Conservation (phyloP, 2,329 filamentous ascomycete genomes). For the Paecilomyces formosus region DNA sequence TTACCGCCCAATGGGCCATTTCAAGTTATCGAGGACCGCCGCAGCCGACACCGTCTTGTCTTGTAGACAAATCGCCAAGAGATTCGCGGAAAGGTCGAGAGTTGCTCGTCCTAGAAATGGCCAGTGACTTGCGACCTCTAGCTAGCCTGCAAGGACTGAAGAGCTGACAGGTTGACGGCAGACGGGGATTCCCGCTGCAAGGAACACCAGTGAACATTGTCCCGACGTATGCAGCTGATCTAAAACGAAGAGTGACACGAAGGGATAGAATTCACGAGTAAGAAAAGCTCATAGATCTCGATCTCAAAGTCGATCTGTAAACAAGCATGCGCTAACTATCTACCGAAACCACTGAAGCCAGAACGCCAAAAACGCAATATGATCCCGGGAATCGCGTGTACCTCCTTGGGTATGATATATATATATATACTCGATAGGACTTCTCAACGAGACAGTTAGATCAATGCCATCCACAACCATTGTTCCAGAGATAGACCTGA, state of each 20-base stretch:
- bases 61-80: neutral
- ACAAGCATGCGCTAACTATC: neutral
- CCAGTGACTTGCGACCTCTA: neutral
- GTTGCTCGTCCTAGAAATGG: neutral
- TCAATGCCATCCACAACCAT: neutral
- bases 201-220: neutral
- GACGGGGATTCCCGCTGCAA: neutral
- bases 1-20: neutral
- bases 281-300: neutral
- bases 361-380: neutral
- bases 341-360: neutral
- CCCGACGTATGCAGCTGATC: neutral
- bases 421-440: neutral
- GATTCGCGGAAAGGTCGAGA: neutral
- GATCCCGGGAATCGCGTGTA: neutral
- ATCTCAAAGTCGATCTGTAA: neutral
- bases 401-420: neutral
- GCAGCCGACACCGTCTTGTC: neutral
- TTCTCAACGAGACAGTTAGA: neutral
- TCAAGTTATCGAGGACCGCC: neutral
- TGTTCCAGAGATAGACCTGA: neutral
- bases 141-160: neutral
- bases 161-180: neutral
- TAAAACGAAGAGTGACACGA: neutral
- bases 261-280: neutral